Evolutionary conservation across 768 basidiomycete species (phyloP).

Genomic region (Leccinum variicolor): DNA sequence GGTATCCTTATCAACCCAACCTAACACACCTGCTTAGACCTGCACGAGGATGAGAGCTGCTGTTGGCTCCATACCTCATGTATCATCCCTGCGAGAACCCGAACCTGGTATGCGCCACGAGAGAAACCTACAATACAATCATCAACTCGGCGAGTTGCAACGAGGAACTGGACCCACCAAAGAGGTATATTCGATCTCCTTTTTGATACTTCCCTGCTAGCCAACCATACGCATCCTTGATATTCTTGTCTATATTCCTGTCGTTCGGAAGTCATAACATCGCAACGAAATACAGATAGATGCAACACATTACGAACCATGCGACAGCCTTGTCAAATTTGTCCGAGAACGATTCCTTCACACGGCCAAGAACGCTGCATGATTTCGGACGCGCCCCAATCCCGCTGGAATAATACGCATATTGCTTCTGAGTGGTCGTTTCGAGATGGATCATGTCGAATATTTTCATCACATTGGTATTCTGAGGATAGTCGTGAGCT

Average conservation of each 20-base stretch:
- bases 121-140: background rate
- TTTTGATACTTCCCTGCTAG: background rate
- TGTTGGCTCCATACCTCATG: background rate
- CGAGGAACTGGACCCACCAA: background rate
- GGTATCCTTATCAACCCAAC: background rate
- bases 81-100: background rate
- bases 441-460: background rate
- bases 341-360: conserved; percentile 19
- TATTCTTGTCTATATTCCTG: background rate
- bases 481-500: background rate
- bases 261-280: background rate
- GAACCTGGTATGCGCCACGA: background rate
- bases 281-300: background rate
- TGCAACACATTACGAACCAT: background rate
- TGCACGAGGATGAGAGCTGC: background rate
- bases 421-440: background rate
- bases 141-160: background rate
- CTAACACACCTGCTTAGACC: background rate
- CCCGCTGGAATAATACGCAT: background rate
- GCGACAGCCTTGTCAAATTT: background rate
- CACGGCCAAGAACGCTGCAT: background rate
- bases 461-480: background rate
- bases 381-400: background rate
- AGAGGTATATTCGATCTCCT: background rate
- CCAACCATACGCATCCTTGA: background rate